phyloP scores from a whole-genome alignment of 73 alveolate species.

The Uronychia binucleata region DNA sequence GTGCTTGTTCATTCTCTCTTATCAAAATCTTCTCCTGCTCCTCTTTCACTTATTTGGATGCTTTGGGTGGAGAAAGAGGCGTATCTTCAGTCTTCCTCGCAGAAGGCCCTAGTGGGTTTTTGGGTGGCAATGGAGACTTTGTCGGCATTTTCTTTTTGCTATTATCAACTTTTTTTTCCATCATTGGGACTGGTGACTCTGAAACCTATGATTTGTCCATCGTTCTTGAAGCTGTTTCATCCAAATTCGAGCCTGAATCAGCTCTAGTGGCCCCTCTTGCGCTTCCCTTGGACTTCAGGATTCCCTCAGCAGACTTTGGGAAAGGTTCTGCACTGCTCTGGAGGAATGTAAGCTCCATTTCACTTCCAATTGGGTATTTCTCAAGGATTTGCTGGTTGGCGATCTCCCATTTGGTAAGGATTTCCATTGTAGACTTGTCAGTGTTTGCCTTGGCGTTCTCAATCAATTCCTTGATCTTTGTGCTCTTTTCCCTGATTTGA shows the following conservation, averaged over 20 bases:
- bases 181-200: background rate
- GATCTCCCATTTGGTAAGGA: slow-evolving; percentile 29
- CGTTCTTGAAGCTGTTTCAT: background rate
- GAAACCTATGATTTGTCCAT: background rate
- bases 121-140: background rate
- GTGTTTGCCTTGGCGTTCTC: slow-evolving; percentile 29
- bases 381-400: slow-evolving; percentile 8
- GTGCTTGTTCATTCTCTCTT: background rate
- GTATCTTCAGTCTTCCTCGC: background rate
- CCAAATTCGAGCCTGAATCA: background rate
- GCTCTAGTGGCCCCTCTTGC: background rate
- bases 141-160: background rate
- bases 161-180: background rate
- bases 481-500: background rate
- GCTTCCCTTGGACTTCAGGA: background rate
- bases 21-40: background rate
- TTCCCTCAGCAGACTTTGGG: background rate
- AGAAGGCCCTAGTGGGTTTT: background rate
- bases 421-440: slow-evolving; percentile 20
- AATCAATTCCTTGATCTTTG: slow-evolving; percentile 6
- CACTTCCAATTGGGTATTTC: slow-evolving; percentile 1
- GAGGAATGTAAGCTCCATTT: background rate
- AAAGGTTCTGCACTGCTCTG: background rate
- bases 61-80: background rate
- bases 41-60: background rate